A percentile compares a stretch with the other conserved stretches of the same genome.
phyloP scores from a whole-genome alignment of 305 asterid genomes.

The Rubia balearica region DNA sequence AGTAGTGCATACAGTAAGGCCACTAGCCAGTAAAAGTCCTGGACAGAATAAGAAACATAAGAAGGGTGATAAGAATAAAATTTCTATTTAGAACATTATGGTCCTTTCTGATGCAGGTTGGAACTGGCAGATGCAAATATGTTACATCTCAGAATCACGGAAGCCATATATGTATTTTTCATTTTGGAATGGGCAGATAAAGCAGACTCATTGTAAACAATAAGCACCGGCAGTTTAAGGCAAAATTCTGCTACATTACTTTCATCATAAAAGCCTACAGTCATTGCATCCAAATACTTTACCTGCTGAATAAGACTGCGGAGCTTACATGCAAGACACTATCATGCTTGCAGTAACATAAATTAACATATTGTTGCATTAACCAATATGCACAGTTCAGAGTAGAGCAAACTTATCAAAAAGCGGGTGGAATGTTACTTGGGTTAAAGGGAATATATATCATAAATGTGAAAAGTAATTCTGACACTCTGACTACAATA shows the following conservation, averaged over 20 bases:
- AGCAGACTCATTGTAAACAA: too few species aligned
- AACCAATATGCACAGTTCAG: too few species aligned
- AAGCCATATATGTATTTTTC: too few species aligned
- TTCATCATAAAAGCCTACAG: too few species aligned
- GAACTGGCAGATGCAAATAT: too few species aligned
- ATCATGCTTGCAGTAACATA: neutral
- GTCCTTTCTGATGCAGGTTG: neutral
- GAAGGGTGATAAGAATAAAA: constrained; percentile 1
- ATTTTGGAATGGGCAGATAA: too few species aligned
- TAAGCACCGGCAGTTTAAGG: too few species aligned
- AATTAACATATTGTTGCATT: neutral
- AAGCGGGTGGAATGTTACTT: neutral
- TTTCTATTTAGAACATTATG: neutral
- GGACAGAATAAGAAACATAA: constrained; percentile 16
- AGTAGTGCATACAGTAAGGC: constrained; percentile 61
- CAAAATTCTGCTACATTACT: too few species aligned
- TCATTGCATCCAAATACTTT: neutral
- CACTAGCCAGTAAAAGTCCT: constrained; percentile 56
- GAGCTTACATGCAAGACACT: neutral
- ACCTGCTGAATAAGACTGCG: neutral
- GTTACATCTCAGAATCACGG: too few species aligned
- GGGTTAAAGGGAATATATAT: neutral
- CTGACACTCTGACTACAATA: neutral
- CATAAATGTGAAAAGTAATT: neutral
- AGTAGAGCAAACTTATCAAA: neutral